A percentile compares a stretch with the other conserved stretches of the same genome.
phyloP scores from a whole-genome alignment of 2,329 filamentous ascomycete genomes.

The Catunica adiposa region DNA sequence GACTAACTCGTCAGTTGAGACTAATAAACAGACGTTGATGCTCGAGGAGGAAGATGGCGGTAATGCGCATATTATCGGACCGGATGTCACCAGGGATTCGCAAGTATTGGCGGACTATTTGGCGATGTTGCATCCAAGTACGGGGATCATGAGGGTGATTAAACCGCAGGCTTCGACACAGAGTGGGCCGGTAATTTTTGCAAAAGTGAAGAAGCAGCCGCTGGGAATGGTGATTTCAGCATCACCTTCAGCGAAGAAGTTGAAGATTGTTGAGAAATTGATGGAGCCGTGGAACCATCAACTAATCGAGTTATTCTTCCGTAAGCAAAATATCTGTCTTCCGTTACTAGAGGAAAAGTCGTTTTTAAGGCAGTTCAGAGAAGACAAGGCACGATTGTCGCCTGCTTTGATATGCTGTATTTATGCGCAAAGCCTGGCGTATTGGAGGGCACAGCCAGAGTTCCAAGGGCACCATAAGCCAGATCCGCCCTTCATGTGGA shows the following conservation, averaged over 20 bases:
- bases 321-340: constrained; percentile 41
- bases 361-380: constrained; percentile 32
- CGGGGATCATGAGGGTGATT: constrained; percentile 21
- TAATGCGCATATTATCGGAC: constrained; percentile 40
- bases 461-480: constrained; percentile 32
- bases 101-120: constrained; percentile 45
- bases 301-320: constrained; percentile 37
- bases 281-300: constrained; percentile 36
- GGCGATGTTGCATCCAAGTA: constrained; percentile 19
- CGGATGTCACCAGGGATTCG: constrained; percentile 41
- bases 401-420: constrained; percentile 40
- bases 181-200: constrained; percentile 29
- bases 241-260: constrained; percentile 28
- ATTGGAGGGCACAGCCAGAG: constrained; percentile 35
- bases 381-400: constrained; percentile 32
- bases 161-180: constrained; percentile 20
- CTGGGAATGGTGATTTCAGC: constrained; percentile 25
- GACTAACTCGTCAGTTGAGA: constrained; percentile 4
- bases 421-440: constrained; percentile 40
- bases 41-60: constrained; percentile 21
- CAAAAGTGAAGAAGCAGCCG: constrained; percentile 29
- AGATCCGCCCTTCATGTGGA: constrained; percentile 44
- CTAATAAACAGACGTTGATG: constrained; percentile 16
- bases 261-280: constrained; percentile 41
- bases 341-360: constrained; percentile 40